phyloP scores from a whole-genome alignment of 2,329 filamentous ascomycete genomes.

The Alternaria longipes region DNA sequence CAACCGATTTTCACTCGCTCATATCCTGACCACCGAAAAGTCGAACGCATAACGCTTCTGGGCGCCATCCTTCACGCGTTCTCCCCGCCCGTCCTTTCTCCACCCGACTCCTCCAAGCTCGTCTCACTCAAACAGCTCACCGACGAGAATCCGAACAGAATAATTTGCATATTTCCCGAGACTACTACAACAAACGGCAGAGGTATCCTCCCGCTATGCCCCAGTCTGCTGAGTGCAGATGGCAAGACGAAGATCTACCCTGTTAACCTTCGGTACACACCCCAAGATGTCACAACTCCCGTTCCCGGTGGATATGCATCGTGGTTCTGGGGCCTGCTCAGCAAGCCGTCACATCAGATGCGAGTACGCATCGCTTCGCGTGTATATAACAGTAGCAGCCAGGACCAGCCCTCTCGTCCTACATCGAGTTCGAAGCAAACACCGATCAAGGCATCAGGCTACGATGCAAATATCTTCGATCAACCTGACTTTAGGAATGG shows the following conservation, averaged over 20 bases:
- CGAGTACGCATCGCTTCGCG: constrained; percentile 88
- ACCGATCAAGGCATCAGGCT: constrained; percentile 33
- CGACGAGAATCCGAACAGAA: constrained; percentile 73
- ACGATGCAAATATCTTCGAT: constrained; percentile 48
- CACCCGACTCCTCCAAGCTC: constrained; percentile 46
- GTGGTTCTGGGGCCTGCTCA: constrained; percentile 88
- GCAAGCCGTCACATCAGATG: constrained; percentile 86
- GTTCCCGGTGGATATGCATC: constrained; percentile 75
- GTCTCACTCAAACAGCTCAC: constrained; percentile 62
- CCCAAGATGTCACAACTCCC: constrained; percentile 89
- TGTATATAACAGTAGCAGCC: constrained; percentile 57
- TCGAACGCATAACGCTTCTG: constrained; percentile 80
- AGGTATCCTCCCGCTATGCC: constrained; percentile 85
- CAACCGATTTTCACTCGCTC: constrained; percentile 92
- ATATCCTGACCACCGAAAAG: constrained; percentile 76
- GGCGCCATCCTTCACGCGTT: constrained; percentile 79
- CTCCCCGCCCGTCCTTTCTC: constrained; percentile 59
- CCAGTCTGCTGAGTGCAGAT: constrained; percentile 74
- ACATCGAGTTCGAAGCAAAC: constrained; percentile 10
- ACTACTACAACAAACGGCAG: constrained; percentile 93
- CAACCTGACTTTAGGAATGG: constrained; percentile 36
- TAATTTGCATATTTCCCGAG: constrained; percentile 90
- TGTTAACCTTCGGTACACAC: constrained; percentile 87
- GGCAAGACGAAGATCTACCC: constrained; percentile 82
- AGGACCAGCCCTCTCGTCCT: constrained; percentile 26